phyloP scores from a whole-genome alignment of 495 filamentous ascomycete species.

The Penicillium manginii region DNA sequence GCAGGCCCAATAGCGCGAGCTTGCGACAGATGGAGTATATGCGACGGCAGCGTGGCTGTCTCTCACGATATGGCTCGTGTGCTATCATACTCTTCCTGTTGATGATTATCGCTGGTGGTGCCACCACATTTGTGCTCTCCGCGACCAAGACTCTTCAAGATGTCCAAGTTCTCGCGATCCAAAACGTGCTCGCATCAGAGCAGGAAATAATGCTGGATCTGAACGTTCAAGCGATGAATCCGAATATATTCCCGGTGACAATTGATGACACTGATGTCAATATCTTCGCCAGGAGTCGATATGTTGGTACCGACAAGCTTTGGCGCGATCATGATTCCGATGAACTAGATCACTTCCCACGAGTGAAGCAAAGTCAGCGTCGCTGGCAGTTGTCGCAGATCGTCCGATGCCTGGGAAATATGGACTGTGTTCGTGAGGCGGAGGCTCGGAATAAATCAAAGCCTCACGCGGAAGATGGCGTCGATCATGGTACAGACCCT shows the following conservation, averaged over 20 bases:
- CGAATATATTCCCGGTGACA: constrained; percentile 84
- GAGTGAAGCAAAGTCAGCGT: constrained; percentile 39
- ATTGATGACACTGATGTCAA: constrained; percentile 85
- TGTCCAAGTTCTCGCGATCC: constrained; percentile 74
- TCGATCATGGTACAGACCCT: constrained; percentile 75
- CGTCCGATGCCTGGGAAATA: constrained; percentile 32
- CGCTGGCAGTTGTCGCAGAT: constrained; percentile 37
- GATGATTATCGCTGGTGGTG: constrained; percentile 74
- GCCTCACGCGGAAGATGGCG: constrained; percentile 34
- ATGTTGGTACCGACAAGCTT: constrained; percentile 76
- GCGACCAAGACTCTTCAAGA: constrained; percentile 85
- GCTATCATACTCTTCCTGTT: constrained; percentile 75
- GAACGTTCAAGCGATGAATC: constrained; percentile 84
- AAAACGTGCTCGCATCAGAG: constrained; percentile 88
- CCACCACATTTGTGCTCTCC: constrained; percentile 83
- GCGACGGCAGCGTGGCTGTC: constrained; percentile 64
- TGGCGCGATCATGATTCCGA: constrained; percentile 61
- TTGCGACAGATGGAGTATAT: constrained; percentile 77
- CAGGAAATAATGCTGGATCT: constrained; percentile 96
- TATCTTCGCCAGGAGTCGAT: constrained; percentile 89
- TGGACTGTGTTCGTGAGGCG: constrained; percentile 26
- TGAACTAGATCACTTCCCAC: constrained; percentile 34
- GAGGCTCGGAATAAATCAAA: constrained; percentile 12
- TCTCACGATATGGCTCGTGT: constrained; percentile 79
- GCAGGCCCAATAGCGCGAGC: constrained; percentile 59